Percentiles rank a stretch among this genome's conserved stretches.
Conservation (phyloP, 352 stramenopile genomes). For the Labyrinthula sp. region DNA sequence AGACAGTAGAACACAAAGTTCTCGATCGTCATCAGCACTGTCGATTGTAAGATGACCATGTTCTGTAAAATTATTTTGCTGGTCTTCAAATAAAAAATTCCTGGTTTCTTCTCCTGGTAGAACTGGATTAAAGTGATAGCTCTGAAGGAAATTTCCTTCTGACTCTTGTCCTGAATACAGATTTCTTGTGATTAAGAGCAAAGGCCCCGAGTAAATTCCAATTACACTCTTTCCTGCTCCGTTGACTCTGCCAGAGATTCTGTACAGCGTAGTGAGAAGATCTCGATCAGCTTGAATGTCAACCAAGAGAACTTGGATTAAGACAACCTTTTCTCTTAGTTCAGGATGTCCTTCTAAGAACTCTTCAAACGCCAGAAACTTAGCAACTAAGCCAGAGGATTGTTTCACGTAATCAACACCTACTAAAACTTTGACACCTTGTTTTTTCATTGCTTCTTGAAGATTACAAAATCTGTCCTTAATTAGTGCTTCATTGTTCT, state of each 20-base stretch:
- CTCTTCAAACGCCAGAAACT: conserved; percentile 79
- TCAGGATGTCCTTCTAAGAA: conserved; percentile 64
- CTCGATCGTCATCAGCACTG: too few relatives aligned
- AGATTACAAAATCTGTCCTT: conserved; percentile 47
- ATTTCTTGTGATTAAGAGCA: too few relatives aligned
- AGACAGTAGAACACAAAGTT: conserved; percentile 50
- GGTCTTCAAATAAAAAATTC: conserved; percentile 30
- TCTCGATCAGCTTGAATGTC: too few relatives aligned
- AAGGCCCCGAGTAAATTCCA: too few relatives aligned
- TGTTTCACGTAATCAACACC: conserved; percentile 77
- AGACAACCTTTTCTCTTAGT: conserved; percentile 51
- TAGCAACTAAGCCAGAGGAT: conserved; percentile 82
- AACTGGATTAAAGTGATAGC: too few relatives aligned
- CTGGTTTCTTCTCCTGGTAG: conserved; percentile 74
- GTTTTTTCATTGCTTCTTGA: conserved; percentile 44
- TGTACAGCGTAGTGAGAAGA: too few relatives aligned
- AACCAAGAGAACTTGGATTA: conserved; percentile 51
- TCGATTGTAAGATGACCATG: conserved; percentile 34
- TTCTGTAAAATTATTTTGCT: conserved; percentile 12
- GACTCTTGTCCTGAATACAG: too few relatives aligned
- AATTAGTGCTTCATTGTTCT: conserved; percentile 46
- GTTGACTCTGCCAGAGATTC: too few relatives aligned
- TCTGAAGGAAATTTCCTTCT: too few relatives aligned
- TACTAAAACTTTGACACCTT: conserved; percentile 44
- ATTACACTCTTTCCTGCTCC: too few relatives aligned